A percentile compares a stretch with the other conserved stretches of the same genome.
Conservation (phyloP, 441 rosid genomes). For the Populus hybrid region DNA sequence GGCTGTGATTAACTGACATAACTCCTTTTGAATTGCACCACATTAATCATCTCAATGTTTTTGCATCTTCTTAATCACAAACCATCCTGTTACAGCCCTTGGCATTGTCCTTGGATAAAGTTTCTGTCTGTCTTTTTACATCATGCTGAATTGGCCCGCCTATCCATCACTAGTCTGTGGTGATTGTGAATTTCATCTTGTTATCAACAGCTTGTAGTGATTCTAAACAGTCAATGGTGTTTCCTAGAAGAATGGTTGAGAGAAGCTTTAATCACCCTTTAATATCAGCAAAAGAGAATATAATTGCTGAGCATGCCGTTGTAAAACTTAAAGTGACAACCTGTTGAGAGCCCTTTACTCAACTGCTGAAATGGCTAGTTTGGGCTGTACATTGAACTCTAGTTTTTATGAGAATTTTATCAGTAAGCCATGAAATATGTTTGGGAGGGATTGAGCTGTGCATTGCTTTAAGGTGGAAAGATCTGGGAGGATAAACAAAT, state of each 20-base stretch:
- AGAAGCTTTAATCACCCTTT: neutral
- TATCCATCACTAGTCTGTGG: neutral
- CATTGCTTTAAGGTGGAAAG: neutral
- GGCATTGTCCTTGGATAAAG: neutral
- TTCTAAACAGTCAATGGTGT: neutral
- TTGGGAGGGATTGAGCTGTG: neutral
- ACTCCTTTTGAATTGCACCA: neutral
- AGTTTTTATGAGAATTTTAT: neutral
- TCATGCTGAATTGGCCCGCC: neutral
- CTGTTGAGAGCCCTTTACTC: too few relatives aligned
- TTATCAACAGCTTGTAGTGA: neutral
- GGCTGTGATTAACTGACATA: neutral
- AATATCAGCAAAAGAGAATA: neutral
- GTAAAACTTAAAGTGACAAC: neutral
- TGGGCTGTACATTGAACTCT: neutral
- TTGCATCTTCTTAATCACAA: neutral
- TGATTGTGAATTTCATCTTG: too few relatives aligned
- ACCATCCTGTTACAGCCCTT: neutral
- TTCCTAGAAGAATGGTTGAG: neutral
- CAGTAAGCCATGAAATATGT: neutral
- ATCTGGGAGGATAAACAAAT: neutral
- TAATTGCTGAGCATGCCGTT: neutral
- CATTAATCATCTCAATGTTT: neutral
- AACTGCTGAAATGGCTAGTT: neutral
- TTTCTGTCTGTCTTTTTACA: neutral